Conservation (phyloP, 192 early-diverging fungal species). For the Umbelopsis sp. region DNA sequence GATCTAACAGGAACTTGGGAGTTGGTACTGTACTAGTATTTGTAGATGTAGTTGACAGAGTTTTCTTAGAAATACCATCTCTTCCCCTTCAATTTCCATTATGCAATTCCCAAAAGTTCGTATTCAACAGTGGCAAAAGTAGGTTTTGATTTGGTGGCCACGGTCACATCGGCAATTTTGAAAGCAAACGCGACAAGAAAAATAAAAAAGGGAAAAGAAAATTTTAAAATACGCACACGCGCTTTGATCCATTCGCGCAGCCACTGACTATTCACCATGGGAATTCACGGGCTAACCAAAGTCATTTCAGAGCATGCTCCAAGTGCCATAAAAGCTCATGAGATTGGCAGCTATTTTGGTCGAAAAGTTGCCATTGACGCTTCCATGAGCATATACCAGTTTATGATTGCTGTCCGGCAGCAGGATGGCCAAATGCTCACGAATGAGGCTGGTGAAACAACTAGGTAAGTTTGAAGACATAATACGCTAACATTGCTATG, state of each 20-base stretch:
- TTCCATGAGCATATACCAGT: conserved; percentile 98
- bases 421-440: conserved; percentile 88
- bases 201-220: not conserved
- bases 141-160: too few relatives aligned
- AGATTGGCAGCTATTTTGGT: conserved; percentile 88
- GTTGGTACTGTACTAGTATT: too few relatives aligned
- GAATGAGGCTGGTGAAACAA: conserved; percentile 89
- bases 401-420: conserved; percentile 93
- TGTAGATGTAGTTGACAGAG: too few relatives aligned
- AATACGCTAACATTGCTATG: not conserved
- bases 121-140: too few relatives aligned
- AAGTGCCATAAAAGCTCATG: conserved; percentile 77
- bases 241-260: not conserved
- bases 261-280: conserved; percentile 50
- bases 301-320: conserved; percentile 92
- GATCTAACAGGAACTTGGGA: too few relatives aligned
- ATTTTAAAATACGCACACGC: not conserved
- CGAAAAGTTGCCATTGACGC: conserved; percentile 98
- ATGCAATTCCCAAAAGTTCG: too few relatives aligned
- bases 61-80: too few relatives aligned
- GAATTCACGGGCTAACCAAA: conserved; percentile 87
- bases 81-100: too few relatives aligned
- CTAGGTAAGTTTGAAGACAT: conserved; percentile 53
- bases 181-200: not conserved
- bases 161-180: not conserved